Evolutionary conservation across 1,284 basidiomycete genomes (phyloP).

Genomic region (Cryptococcus sp.): DNA sequence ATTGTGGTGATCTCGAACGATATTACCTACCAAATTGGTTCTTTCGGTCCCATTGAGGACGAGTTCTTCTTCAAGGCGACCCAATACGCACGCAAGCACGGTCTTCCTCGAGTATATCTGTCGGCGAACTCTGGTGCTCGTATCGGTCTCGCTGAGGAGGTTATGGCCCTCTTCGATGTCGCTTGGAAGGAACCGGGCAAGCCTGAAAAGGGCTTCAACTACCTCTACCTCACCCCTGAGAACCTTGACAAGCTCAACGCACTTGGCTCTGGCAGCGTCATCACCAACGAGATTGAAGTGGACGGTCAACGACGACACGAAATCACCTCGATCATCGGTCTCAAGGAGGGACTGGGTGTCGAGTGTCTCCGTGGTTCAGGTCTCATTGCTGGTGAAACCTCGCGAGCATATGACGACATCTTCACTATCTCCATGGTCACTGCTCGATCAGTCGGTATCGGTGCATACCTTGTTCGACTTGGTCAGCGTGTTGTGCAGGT

Average conservation of each 20-base stretch:
- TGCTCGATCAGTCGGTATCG: constrained; percentile 97
- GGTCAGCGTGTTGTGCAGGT: constrained; percentile 98
- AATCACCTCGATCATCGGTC: constrained; percentile 94
- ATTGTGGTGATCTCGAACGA: constrained; percentile 95
- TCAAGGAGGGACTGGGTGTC: constrained; percentile 96
- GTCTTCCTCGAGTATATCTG: constrained; percentile 92
- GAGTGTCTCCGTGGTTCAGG: constrained; percentile 95
- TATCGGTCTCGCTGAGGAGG: constrained; percentile 93
- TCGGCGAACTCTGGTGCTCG: constrained; percentile 98
- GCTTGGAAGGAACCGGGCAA: constrained; percentile 81
- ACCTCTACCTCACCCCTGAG: constrained; percentile 90
- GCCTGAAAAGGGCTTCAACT: constrained; percentile 94
- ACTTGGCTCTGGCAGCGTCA: constrained; percentile 75
- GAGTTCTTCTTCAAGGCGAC: constrained; percentile 95
- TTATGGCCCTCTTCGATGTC: constrained; percentile 82
- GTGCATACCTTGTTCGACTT: constrained; percentile 96
- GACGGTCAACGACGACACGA: constrained; percentile 85
- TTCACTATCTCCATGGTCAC: constrained; percentile 99
- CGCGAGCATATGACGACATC: constrained; percentile 96
- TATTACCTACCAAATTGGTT: constrained; percentile 98
- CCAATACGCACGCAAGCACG: constrained; percentile 83
- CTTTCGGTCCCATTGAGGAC: constrained; percentile 94
- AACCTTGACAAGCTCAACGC: constrained; percentile 79
- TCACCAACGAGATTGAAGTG: constrained; percentile 80
- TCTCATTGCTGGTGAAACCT: constrained; percentile 98